A percentile compares a stretch with the other conserved stretches of the same genome.
These are phyloP conservation scores for Nissolia schottii DNA, from an alignment of 306 rosid species.

Conservation along the genomic window DNA sequence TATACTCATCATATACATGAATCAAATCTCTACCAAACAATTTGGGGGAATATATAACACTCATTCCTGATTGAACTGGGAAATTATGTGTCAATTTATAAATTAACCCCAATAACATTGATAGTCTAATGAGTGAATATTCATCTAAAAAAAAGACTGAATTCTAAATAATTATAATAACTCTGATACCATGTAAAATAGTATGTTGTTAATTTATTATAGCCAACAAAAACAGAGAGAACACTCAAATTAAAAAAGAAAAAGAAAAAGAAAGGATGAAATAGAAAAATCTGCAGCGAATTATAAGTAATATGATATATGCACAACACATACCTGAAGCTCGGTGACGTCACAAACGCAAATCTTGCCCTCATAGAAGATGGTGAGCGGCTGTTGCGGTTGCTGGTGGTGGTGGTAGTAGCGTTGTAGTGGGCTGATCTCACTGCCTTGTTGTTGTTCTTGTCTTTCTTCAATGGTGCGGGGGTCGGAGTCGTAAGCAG, in stretches of 20 bases:
- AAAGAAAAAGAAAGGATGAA: not conserved
- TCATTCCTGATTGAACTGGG: not conserved
- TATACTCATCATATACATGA: not conserved
- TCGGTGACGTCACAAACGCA: conserved; percentile 61
- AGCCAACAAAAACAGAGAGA: not conserved
- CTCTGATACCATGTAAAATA: too few species aligned
- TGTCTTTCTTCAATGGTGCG: too few species aligned
- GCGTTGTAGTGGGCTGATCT: conserved; percentile 2
- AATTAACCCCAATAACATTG: not conserved
- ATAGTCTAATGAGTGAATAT: too few species aligned
- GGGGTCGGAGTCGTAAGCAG: conserved; percentile 15
- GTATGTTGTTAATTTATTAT: too few species aligned
- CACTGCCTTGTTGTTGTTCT: conserved; percentile 13
- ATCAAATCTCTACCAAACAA: not conserved
- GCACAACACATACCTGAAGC: conserved; percentile 61
- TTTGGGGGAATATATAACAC: not conserved
- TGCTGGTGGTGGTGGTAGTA: not conserved
- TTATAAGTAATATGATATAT: not conserved
- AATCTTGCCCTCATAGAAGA: conserved; percentile 63
- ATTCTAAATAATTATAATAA: too few species aligned
- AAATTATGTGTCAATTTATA: not conserved
- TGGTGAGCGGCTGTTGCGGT: conserved; percentile 42
- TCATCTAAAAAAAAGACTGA: too few species aligned
- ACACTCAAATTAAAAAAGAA: not conserved
- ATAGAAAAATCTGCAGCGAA: not conserved